phyloP scores from a whole-genome alignment of 2,329 filamentous ascomycete species.

The Penicillium sclerotigenum region DNA sequence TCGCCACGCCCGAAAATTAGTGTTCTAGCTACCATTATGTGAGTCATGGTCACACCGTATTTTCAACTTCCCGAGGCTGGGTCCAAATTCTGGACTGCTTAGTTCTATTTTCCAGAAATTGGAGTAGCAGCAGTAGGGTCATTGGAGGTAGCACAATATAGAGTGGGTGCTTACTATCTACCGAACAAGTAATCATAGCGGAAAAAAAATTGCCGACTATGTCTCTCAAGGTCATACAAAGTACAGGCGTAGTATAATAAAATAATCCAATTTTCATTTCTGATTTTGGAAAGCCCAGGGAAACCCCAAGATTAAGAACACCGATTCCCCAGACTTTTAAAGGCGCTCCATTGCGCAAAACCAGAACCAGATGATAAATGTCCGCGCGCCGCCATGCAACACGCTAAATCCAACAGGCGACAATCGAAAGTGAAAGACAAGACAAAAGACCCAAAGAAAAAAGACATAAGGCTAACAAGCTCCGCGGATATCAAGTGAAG shows the following conservation, averaged over 20 bases:
- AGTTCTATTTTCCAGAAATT: neutral
- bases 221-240: neutral
- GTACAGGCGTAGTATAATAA: neutral
- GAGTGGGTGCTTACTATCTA: neutral
- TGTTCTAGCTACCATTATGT: neutral
- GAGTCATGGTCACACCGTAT: neutral
- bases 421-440: neutral
- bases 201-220: neutral
- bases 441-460: neutral
- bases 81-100: neutral
- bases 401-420: slow-evolving; percentile 12
- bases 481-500: neutral
- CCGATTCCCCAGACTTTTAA: slow-evolving; percentile 9
- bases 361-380: neutral
- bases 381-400: slow-evolving; percentile 15
- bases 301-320: neutral
- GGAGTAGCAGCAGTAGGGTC: too few relatives aligned
- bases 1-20: neutral
- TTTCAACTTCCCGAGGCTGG: neutral
- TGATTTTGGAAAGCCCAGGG: slow-evolving; percentile 5
- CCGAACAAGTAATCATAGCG: neutral
- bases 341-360: neutral
- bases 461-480: slow-evolving; percentile 1
- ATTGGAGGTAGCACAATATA: neutral
- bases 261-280: neutral